Evolutionary conservation across 1,284 basidiomycete species (phyloP), one percentile per base, ranked within the genome.

Genomic region (Sanghuangporus baumii): DNA sequence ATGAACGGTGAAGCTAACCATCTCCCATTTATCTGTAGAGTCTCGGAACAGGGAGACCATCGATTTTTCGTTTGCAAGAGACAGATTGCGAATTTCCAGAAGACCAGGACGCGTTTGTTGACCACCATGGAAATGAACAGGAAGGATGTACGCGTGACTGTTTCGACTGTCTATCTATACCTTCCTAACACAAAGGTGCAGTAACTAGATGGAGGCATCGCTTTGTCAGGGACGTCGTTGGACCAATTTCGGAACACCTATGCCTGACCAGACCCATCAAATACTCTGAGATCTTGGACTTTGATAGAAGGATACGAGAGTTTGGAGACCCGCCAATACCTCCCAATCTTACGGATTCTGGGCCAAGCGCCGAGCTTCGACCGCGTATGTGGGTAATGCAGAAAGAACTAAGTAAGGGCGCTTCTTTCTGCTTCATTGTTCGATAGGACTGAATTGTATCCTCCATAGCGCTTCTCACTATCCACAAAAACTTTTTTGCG

Each of bases 401-500:
- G 46, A 57, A 57, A 34, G 55, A 62, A 31, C 34, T 62, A 37
- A 56, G 61, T 62, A 58, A n/a, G 1, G 3, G 47, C 40, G 51
- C 3, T 43, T 20, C 23, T 54, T 23, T n/a, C 7, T n/a, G 52
- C 14, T 20, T 41, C 46, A 34, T 16, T 47, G 16, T 51, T 31
- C 5, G 5, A 57, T 31, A 16, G 5, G 36, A 51, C 16, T n/a
- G 7, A 5, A 40, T 14, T 51, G 31, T 58, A 16, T 36, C 12
- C 34, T 50, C 8, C 31, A 51, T 6, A 65, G 64, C 43, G 12
- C 57, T 65, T 26, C 61, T 62, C 46, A 50, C 57, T 18, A 46
- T 65, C 14, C 64, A 65, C 23, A 52, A 57, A 11, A 65, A 62
- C 46, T 65, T 62, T 36, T 65, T 65, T 37, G 64, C 64, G 6